These are phyloP conservation scores for Punctularia strigosozonata DNA, from an alignment of 768 basidiomycete species.

Conservation along the genomic window DNA sequence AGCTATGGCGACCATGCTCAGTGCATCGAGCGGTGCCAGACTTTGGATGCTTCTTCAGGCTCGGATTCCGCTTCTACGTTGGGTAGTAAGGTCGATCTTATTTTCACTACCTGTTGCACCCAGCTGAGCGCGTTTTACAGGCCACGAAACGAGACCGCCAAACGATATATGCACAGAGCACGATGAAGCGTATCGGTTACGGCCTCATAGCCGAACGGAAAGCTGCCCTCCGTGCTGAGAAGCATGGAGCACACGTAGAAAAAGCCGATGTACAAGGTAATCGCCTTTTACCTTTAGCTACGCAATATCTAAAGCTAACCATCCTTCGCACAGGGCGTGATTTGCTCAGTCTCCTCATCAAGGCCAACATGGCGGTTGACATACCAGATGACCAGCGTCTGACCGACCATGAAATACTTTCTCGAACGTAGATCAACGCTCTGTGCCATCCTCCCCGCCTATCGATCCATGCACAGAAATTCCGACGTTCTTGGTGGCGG, in stretches of 20 bases:
- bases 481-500: conserved; percentile 19
- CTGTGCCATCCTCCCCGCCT: neutral
- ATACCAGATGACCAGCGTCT: conserved; percentile 14
- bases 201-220: conserved; percentile 13
- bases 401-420: neutral
- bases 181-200: conserved; percentile 11
- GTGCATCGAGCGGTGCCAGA: conserved; percentile 6
- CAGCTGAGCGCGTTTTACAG: neutral
- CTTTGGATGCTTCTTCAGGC: conserved; percentile 1
- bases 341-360: conserved; percentile 39
- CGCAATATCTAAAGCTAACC: no score
- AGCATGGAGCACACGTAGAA: conserved; percentile 12
- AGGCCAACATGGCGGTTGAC: conserved; percentile 46
- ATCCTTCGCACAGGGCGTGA: no score
- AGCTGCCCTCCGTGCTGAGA: conserved; percentile 8
- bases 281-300: no score
- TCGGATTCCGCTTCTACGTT: conserved; percentile 5
- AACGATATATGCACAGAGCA: neutral
- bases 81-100: conserved; percentile 2
- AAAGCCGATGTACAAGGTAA: conserved; percentile 10
- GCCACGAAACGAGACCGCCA: neutral
- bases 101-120: neutral
- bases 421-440: neutral
- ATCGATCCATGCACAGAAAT: conserved; percentile 11
- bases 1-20: conserved; percentile 15